These are phyloP conservation scores for Panellus pusillus DNA, from an alignment of 768 basidiomycete genomes.

Conservation along the genomic window DNA sequence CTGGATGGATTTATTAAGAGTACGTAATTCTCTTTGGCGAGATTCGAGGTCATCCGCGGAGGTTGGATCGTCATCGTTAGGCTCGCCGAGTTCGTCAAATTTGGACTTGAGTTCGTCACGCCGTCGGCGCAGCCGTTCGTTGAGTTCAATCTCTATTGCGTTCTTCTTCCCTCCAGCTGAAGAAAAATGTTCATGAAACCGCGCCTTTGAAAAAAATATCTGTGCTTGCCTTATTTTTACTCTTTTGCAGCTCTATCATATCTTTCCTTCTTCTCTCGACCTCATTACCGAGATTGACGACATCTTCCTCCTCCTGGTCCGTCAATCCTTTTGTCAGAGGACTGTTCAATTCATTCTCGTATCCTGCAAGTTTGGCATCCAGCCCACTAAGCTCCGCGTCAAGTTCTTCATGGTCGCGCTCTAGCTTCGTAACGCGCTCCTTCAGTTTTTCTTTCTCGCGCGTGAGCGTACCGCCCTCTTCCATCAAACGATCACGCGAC, in stretches of 20 bases:
- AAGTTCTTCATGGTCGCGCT: slow-evolving; percentile 68
- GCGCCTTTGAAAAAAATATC: background rate
- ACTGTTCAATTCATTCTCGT: slow-evolving; percentile 66
- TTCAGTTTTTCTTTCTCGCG: slow-evolving; percentile 72
- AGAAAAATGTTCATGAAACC: background rate
- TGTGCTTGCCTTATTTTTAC: slow-evolving; percentile 64
- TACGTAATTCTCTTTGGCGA: slow-evolving; percentile 65
- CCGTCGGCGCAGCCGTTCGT: slow-evolving; percentile 80
- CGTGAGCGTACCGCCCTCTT: slow-evolving; percentile 57
- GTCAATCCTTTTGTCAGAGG: slow-evolving; percentile 77
- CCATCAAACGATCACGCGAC: slow-evolving; percentile 62
- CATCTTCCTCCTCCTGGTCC: slow-evolving; percentile 63
- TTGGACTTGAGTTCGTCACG: slow-evolving; percentile 76
- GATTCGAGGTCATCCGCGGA: slow-evolving; percentile 69
- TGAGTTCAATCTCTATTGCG: slow-evolving; percentile 87
- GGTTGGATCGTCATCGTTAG: slow-evolving; percentile 51
- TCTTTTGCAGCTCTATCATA: slow-evolving; percentile 65
- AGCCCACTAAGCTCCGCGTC: slow-evolving; percentile 69
- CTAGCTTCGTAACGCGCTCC: slow-evolving; percentile 60
- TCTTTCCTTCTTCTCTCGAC: slow-evolving; percentile 73
- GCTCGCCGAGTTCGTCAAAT: slow-evolving; percentile 73
- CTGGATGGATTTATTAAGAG: slow-evolving; percentile 66
- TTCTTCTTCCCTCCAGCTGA: slow-evolving; percentile 76
- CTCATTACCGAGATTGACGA: slow-evolving; percentile 70
- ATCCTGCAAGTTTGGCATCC: slow-evolving; percentile 61